Conservation (phyloP, 1,139 yeast genomes). For the Kodamaea suecica region DNA sequence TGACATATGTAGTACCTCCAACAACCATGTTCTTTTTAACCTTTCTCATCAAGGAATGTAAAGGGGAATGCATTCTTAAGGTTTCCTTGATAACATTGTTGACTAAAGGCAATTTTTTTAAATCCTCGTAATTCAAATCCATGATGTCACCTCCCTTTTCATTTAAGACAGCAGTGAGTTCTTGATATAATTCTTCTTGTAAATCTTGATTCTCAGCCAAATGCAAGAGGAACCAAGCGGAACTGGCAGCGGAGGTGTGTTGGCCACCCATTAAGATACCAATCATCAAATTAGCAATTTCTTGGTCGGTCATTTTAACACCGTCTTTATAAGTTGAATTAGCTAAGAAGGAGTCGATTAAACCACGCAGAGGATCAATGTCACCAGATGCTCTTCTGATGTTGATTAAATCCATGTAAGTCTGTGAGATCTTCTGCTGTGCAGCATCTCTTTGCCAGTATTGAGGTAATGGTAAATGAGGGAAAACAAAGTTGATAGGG, state of each 20-base stretch:
- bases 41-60: conserved; percentile 92
- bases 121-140: conserved; percentile 74
- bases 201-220: conserved; percentile 81
- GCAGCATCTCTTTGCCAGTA: conserved; percentile 86
- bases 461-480: conserved; percentile 84
- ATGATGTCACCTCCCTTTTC: conserved; percentile 35
- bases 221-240: conserved; percentile 92
- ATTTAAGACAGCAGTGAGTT: conserved; percentile 63
- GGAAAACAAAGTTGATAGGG: conserved; percentile 93
- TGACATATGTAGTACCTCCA: conserved; percentile 75
- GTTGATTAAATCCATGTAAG: conserved; percentile 75
- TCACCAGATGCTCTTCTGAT: conserved; percentile 74
- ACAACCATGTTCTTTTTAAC: conserved; percentile 76
- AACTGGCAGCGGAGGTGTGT: conserved; percentile 95
- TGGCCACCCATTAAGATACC: conserved; percentile 99
- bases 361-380: conserved; percentile 74
- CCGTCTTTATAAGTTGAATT: conserved; percentile 90
- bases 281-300: conserved; percentile 88
- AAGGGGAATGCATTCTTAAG: conserved; percentile 90
- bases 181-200: conserved; percentile 75
- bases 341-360: conserved; percentile 83
- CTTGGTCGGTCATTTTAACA: conserved; percentile 87
- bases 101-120: conserved; percentile 76
- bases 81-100: conserved; percentile 89
- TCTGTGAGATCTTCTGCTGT: conserved; percentile 71